These are phyloP conservation scores for Serendipita sp. DNA, from an alignment of 768 basidiomycete species.

Conservation along the genomic window DNA sequence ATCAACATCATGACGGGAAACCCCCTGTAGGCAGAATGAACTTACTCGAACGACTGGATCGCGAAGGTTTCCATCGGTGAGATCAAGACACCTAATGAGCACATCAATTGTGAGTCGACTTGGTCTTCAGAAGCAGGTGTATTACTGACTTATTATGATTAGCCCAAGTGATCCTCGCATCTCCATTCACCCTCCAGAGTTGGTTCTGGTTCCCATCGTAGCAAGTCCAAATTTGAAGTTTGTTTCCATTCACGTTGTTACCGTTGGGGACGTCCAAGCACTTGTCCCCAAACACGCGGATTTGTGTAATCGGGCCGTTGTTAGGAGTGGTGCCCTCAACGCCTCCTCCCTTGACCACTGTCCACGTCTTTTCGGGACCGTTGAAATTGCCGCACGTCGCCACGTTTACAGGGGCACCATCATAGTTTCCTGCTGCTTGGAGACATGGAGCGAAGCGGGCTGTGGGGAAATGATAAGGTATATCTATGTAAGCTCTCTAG, in stretches of 20 bases:
- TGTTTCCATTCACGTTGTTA: not conserved
- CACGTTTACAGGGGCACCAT: not conserved
- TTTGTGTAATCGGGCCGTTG: not conserved
- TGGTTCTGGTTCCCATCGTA: not conserved
- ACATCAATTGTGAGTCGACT: no score
- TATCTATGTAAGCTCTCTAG: no score
- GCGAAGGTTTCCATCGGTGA: not conserved
- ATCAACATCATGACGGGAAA: not conserved
- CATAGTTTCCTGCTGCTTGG: slow-evolving; percentile 2
- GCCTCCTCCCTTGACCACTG: not conserved
- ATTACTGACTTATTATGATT: not conserved
- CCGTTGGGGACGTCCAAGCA: not conserved
- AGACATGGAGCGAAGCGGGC: not conserved
- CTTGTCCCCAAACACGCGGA: not conserved
- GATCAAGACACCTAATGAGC: not conserved
- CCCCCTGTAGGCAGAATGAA: not conserved
- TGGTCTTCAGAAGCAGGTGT: no score
- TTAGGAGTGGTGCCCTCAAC: not conserved
- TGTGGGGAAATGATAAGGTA: no score
- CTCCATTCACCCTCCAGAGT: not conserved
- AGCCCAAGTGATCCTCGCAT: not conserved
- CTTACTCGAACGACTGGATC: not conserved
- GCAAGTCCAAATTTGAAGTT: slow-evolving; percentile 1
- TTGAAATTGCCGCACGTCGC: not conserved
- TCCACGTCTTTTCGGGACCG: not conserved